Evolutionary conservation across 192 early-diverging fungal genomes (phyloP), one percentile per base, ranked within the genome.

Genomic region (Rhizophagus prolifer): DNA sequence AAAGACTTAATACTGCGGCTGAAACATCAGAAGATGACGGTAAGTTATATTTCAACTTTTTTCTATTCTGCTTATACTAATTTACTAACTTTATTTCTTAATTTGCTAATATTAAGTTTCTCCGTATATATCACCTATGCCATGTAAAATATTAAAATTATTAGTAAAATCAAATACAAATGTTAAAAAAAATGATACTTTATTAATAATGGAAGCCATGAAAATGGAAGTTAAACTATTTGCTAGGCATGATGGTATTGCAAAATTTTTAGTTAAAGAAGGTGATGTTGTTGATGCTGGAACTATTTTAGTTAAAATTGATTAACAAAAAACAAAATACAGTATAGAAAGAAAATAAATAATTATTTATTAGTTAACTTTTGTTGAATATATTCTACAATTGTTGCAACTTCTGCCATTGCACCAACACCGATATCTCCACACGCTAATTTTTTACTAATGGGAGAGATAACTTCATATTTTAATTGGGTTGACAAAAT

Each of bases 231-330:
- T 93, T 67, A 88, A 95, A 25, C 82, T 92, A 1, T 85, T 92
- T 9, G 94, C 95, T 5, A 98, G 96, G 93, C 95, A 95, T 8
- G 95, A 95, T 14, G 85, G 89, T 9, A 92, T 97, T 2, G 88
- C 96, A n/a, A 92, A 89, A 28, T 85, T 98, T 8, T 86, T 89
- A 21, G 94, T 95, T 58, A 91, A 90, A 81, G 90, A 83, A 12
- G 95, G 94, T 19, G 92, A 98, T 76, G 83, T 85, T 1, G 87
- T 84, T 78, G 84, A 90, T 69, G 90, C 90, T 30, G 84, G 90
- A 54, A 81, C 82, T 1, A 75, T 86, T 23, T 80, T 91, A 26
- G 85, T 86, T 69, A 81, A 85, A 26, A 74, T 89, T 23, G 70
- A 88, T 54, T 81, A 83, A 66, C 65, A 38, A 12, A 12, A 12